Evolutionary conservation across 768 basidiomycete genomes (phyloP).

Genomic region (Boletus subparvulus): DNA sequence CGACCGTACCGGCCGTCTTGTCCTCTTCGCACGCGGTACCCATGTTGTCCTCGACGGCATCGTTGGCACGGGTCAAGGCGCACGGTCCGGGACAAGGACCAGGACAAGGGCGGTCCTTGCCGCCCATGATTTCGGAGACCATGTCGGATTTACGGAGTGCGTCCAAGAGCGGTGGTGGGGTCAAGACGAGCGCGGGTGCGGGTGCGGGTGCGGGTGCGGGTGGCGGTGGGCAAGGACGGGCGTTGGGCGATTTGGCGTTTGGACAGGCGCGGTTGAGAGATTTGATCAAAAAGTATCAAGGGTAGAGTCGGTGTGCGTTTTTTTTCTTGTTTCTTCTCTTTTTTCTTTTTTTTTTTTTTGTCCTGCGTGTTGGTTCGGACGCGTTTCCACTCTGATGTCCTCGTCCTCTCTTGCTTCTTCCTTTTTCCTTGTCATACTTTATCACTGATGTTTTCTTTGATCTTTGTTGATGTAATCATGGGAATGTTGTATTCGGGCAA

Average conservation of each 20-base stretch:
- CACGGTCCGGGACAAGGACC: slow-evolving; percentile 19
- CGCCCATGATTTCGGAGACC: slow-evolving; percentile 38
- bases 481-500: slow-evolving; percentile 8
- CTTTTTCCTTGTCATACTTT: neutral
- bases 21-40: slow-evolving; percentile 75
- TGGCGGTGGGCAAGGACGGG: slow-evolving; percentile 10
- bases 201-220: neutral
- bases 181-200: neutral
- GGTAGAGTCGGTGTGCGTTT: slow-evolving; percentile 13
- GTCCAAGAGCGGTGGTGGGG: slow-evolving; percentile 9
- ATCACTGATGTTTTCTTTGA: neutral
- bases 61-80: slow-evolving; percentile 54
- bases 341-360: neutral
- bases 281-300: slow-evolving; percentile 81
- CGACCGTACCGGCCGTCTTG: slow-evolving; percentile 64
- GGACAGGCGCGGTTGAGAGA: slow-evolving; percentile 76
- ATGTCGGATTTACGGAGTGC: slow-evolving; percentile 17
- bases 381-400: neutral
- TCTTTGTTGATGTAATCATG: neutral
- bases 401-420: neutral
- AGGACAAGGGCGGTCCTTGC: slow-evolving; percentile 19
- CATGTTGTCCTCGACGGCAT: slow-evolving; percentile 72
- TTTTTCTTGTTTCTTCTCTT: neutral
- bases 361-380: neutral
- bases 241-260: slow-evolving; percentile 57